Evolutionary conservation across 2,329 filamentous ascomycete genomes (phyloP), one percentile per base, ranked within the genome.

Genomic region (Calcarisporium arbuscula): DNA sequence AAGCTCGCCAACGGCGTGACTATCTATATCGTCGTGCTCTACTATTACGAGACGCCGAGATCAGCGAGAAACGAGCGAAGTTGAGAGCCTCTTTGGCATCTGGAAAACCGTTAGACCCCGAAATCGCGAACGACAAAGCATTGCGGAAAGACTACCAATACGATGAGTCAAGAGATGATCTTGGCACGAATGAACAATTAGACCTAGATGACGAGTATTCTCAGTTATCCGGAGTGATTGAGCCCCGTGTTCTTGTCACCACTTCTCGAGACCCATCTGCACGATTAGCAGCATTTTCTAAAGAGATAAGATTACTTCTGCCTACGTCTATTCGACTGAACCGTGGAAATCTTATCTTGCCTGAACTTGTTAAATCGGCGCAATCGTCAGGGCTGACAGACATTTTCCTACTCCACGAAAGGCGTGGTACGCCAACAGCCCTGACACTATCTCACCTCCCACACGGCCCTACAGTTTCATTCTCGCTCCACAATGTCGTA

Each of bases 401-500:
- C 53, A 73, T 98, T 45, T 68, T 96, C 15, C 70, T 95, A 3
- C 72, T 95, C 2, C 89, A 95, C 57, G 92, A 96, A 54, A 89
- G 95, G 60, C 77, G 92, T 55, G 89, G 90, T 50, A 90, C 84
- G 2, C 92, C 92, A 0, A 95, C 89, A 0, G 89, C 88, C 2
- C 65, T 98, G 48, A 94, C 86, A 2, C 66, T 95, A 23, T 88
- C 82, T 2, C 88, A 95, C 54, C 79, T 94, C 30, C 88, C 88
- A 2, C 87, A 94, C 52, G 88, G 89, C 0, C 88, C 88, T 1
- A 95, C 62, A 4, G 49, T 64, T 7, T 88, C 83, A 8, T 95
- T 95, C 61, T 88, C 82, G 5, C 68, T 95, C 14, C 86, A 94
- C 58, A 96, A 98, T 46, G 90, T 96, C 4, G 82, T 95, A 8